phyloP scores from a whole-genome alignment of 1,284 basidiomycete species.

The Microbotryomycetes sp. region DNA sequence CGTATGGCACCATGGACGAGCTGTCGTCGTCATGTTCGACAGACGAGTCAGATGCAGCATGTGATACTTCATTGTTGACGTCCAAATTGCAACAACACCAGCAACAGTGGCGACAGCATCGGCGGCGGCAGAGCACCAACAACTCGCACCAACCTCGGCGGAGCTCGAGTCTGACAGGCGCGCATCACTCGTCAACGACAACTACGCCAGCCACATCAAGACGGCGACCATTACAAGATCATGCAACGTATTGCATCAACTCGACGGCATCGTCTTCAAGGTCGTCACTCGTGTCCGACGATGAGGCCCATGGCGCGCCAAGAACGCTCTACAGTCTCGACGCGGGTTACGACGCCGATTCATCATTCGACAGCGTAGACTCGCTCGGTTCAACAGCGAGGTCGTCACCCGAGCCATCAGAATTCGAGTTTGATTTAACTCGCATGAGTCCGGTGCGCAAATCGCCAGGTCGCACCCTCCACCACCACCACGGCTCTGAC shows the following conservation, averaged over 20 bases:
- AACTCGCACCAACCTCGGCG: background rate
- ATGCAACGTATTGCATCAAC: background rate
- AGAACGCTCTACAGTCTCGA: background rate
- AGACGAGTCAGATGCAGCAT: slow-evolving; percentile 3
- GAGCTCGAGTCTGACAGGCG: background rate
- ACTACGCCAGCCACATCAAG: too few species aligned
- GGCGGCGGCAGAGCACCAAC: background rate
- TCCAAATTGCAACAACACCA: background rate
- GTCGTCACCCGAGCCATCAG: slow-evolving; percentile 25
- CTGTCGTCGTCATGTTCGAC: background rate
- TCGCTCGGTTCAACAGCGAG: background rate
- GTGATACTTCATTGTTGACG: background rate
- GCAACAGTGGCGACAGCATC: background rate
- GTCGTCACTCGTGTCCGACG: background rate
- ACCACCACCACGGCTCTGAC: background rate
- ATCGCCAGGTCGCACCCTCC: background rate
- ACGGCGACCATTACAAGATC: too few species aligned
- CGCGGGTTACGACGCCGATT: slow-evolving; percentile 8
- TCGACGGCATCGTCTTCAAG: background rate
- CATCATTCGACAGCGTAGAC: slow-evolving; percentile 8
- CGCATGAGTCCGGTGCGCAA: background rate
- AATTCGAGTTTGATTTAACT: slow-evolving; percentile 16
- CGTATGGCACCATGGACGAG: slow-evolving; percentile 24
- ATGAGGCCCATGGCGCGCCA: background rate
- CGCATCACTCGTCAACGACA: too few species aligned